Conservation (phyloP, 2,329 filamentous ascomycete genomes). For the Boeremia exigua region DNA sequence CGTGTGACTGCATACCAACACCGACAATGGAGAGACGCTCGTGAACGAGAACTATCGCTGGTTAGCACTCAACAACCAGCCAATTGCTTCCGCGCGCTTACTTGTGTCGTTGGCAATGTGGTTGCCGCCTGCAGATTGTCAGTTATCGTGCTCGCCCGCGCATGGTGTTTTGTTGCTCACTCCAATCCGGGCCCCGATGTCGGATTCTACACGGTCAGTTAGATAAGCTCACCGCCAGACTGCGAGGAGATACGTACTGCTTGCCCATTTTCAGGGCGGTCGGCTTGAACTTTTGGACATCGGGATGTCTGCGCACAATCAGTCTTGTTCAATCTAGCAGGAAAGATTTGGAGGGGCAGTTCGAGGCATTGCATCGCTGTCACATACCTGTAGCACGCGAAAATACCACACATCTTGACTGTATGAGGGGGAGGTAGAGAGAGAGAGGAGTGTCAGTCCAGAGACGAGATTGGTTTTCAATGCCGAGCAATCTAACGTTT, state of each 20-base stretch:
- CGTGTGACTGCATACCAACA: slow-evolving; percentile 70
- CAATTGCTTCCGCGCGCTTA: slow-evolving; percentile 50
- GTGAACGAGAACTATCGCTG: slow-evolving; percentile 76
- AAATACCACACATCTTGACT: slow-evolving; percentile 90
- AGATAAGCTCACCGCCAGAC: slow-evolving; percentile 25
- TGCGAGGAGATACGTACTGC: slow-evolving; percentile 67
- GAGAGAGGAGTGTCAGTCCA: slow-evolving; percentile 5
- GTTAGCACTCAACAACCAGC: slow-evolving; percentile 25
- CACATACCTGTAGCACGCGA: slow-evolving; percentile 84
- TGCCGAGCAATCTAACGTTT: slow-evolving; percentile 27
- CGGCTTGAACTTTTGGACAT: slow-evolving; percentile 96
- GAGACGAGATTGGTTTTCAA: slow-evolving; percentile 14
- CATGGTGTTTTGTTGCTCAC: slow-evolving; percentile 64
- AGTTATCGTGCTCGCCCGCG: slow-evolving; percentile 38
- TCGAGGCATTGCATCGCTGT: slow-evolving; percentile 20
- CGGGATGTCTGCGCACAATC: slow-evolving; percentile 69
- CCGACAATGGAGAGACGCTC: slow-evolving; percentile 98
- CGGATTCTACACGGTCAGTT: slow-evolving; percentile 70
- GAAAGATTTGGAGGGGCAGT: slow-evolving; percentile 31
- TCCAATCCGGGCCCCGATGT: slow-evolving; percentile 98
- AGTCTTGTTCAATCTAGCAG: slow-evolving; percentile 29
- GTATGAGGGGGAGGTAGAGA: slow-evolving; percentile 13
- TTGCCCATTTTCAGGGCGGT: slow-evolving; percentile 92
- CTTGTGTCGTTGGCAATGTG: slow-evolving; percentile 89
- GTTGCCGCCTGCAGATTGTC: slow-evolving; percentile 73